A percentile compares a stretch with the other conserved stretches of the same genome.
Conservation (phyloP, 257 asterid species). For the Forsythia viridissima region DNA sequence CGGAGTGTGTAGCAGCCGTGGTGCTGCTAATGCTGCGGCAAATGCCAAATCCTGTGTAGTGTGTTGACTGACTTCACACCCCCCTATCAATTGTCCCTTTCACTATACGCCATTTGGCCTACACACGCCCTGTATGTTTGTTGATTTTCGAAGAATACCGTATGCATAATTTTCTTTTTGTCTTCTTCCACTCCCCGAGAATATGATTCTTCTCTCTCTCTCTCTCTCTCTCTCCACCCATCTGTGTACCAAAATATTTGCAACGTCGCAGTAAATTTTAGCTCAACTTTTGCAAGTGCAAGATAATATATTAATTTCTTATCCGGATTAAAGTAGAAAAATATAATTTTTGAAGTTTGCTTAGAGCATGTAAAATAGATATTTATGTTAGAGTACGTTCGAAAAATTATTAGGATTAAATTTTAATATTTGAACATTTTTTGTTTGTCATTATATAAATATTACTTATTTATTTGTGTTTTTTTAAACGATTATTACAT, state of each 20-base stretch:
- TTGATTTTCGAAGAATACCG: neutral
- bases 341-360: too few relatives aligned
- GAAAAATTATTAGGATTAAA: too few relatives aligned
- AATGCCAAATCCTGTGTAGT: neutral
- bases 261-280: neutral
- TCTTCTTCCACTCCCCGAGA: conserved; percentile 26
- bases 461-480: too few relatives aligned
- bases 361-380: too few relatives aligned
- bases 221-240: neutral
- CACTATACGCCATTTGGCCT: neutral
- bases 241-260: neutral
- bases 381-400: too few relatives aligned
- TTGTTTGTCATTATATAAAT: too few relatives aligned
- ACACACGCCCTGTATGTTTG: conserved; percentile 3
- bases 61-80: conserved; percentile 1
- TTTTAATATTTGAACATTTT: too few relatives aligned
- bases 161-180: conserved; percentile 23
- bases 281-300: too few relatives aligned
- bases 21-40: neutral
- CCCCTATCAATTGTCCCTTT: conserved; percentile 1
- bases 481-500: too few relatives aligned
- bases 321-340: too few relatives aligned
- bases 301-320: too few relatives aligned
- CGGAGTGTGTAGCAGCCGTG: neutral
- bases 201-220: conserved; percentile 7